Evolutionary conservation across 2,329 filamentous ascomycete genomes (phyloP), one percentile per base, ranked within the genome.

Genomic region (Fusarium algeriense): DNA sequence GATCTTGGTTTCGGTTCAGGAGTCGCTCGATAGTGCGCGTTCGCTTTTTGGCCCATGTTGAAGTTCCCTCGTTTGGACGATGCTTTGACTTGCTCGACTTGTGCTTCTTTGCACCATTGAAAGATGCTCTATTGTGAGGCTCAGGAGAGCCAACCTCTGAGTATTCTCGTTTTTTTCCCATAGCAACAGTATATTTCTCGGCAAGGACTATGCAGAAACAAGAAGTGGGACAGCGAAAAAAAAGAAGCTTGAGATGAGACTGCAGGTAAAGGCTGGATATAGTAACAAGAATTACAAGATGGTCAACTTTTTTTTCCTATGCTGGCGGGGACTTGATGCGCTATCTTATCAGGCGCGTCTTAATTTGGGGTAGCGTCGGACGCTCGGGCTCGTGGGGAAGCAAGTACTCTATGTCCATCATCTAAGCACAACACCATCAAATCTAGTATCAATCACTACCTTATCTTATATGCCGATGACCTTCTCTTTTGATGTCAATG

Each of bases 21-120:
- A 90, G 85, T 55, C 93, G 86, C 75, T 89, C 88, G 60, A 95
- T 88, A 56, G 90, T 90, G 58, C 93, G 87, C 64, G 90, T 89
- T 48, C 91, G 88, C 80, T 92, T 92, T 82, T 92, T 94, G 55
- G 92, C 85, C 76, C 88, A 88, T 77, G 88, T 88, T 50, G 89
- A 80, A 60, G 81, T 85, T 52, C 84, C 83, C 35, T 85, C 81
- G 68, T 82, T 85, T 14, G 81, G 79, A 66, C 83, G 82, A 74
- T 81, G 79, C 73, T 82, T 86, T 58, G 73, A 67, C 64, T 77
- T 69, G 59, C 64, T 76, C 45, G 78, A 77, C 65, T 83, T 83
- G 64, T 73, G 78, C 56, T 79, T 82, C 74, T 80, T 81, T 37
- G 66, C 64, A 56, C 60, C 70, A 34, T 70, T 64, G 70, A 68